phyloP scores from a whole-genome alignment of 768 basidiomycete species.

The Lactarius quietus region DNA sequence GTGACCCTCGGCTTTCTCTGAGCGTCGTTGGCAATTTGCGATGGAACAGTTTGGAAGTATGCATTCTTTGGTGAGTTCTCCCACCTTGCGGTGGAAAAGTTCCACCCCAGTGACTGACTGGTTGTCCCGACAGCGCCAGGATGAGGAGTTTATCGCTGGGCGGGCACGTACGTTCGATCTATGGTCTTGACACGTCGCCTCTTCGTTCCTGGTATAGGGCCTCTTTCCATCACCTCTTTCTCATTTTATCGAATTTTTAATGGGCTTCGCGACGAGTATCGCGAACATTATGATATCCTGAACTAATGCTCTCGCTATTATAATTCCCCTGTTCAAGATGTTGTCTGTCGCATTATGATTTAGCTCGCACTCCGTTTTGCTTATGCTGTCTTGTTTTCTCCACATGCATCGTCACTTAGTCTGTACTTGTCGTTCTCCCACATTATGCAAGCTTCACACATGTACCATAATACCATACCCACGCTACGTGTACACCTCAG shows the following conservation, averaged over 20 bases:
- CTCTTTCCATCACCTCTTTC: background rate
- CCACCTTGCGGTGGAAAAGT: background rate
- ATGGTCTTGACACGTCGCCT: background rate
- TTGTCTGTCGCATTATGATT: background rate
- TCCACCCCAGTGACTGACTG: background rate
- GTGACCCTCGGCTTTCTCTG: background rate
- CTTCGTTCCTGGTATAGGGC: background rate
- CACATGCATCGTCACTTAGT: background rate
- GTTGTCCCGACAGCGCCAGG: background rate
- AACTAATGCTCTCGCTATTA: background rate
- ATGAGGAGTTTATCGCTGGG: slow-evolving; percentile 3
- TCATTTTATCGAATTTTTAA: background rate
- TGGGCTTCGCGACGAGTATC: background rate
- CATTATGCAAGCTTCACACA: background rate
- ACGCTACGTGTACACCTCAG: background rate
- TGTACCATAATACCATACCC: background rate
- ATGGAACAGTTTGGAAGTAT: slow-evolving; percentile 8
- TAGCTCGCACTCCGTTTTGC: background rate
- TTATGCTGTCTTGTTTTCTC: background rate
- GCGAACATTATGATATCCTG: background rate
- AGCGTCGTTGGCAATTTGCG: background rate
- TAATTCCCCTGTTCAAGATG: background rate
- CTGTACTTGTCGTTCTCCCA: background rate
- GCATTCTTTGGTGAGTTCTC: slow-evolving; percentile 4
- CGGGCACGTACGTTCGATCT: background rate